Percentiles rank a stretch among this genome's conserved stretches.
phyloP scores from a whole-genome alignment of 148 eudicot genomes.

The Camellia lanceoleosa region DNA sequence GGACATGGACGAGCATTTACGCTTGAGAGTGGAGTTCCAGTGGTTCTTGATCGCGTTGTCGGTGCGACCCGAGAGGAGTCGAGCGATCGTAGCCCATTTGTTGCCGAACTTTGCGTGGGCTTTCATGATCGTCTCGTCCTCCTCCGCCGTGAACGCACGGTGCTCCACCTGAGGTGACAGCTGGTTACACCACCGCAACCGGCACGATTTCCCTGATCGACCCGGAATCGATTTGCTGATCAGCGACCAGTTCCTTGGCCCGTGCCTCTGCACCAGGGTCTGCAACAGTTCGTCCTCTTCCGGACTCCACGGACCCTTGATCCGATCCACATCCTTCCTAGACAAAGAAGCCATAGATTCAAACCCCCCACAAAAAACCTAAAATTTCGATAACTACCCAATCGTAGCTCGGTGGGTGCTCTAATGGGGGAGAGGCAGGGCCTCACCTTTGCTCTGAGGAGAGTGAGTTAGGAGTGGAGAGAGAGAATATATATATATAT shows the following conservation, averaged over 20 bases:
- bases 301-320: conserved; percentile 71
- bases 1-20: conserved; percentile 45
- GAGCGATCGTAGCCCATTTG: conserved; percentile 72
- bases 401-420: neutral
- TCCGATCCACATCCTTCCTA: conserved; percentile 39
- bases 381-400: neutral
- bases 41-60: conserved; percentile 69
- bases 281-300: conserved; percentile 54
- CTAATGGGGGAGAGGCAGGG: conserved; percentile 24
- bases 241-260: conserved; percentile 58
- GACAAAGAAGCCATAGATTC: conserved; percentile 22
- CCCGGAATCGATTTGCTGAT: conserved; percentile 57
- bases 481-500: conserved; percentile 12
- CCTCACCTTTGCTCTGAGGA: conserved; percentile 28
- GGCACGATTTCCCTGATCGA: conserved; percentile 59
- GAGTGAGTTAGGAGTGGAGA: neutral
- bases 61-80: conserved; percentile 49
- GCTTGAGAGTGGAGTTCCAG: conserved; percentile 64
- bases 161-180: conserved; percentile 65
- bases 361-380: neutral
- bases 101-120: conserved; percentile 58
- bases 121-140: conserved; percentile 45
- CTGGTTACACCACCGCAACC: conserved; percentile 69
- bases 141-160: conserved; percentile 49
- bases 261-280: conserved; percentile 41